Percentiles rank a stretch among this genome's conserved stretches.
phyloP scores from a whole-genome alignment of 2,329 filamentous ascomycete genomes.

The Drechmeria coniospora region DNA sequence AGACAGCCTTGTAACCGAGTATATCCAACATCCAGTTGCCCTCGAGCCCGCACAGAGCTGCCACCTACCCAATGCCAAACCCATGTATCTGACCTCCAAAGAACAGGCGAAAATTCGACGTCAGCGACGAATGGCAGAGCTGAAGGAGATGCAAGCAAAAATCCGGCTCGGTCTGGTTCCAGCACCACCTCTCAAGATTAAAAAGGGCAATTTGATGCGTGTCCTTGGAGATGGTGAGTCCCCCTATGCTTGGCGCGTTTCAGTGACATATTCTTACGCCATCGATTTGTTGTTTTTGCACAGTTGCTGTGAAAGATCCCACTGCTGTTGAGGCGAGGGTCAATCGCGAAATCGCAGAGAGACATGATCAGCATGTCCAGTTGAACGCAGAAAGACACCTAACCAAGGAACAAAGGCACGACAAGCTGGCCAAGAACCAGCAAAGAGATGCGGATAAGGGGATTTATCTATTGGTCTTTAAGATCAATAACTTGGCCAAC shows the following conservation, averaged over 20 bases:
- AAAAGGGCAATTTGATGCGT: slow-evolving; percentile 94
- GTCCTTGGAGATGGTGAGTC: slow-evolving; percentile 67
- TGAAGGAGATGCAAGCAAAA: slow-evolving; percentile 95
- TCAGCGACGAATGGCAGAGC: slow-evolving; percentile 77
- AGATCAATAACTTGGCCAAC: slow-evolving; percentile 76
- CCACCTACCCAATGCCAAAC: slow-evolving; percentile 61
- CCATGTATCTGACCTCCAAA: slow-evolving; percentile 81
- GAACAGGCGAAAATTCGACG: slow-evolving; percentile 85
- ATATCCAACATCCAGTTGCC: slow-evolving; percentile 84
- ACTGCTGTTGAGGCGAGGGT: slow-evolving; percentile 93
- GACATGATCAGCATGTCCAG: slow-evolving; percentile 60
- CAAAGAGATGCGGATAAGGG: slow-evolving; percentile 78
- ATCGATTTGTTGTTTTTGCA: too few species aligned
- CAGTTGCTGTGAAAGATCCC: slow-evolving; percentile 70
- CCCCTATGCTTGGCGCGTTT: too few species aligned
- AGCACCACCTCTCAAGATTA: slow-evolving; percentile 87
- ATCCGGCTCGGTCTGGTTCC: slow-evolving; percentile 81
- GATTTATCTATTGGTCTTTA: slow-evolving; percentile 76
- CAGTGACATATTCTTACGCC: too few species aligned
- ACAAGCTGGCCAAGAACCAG: slow-evolving; percentile 72
- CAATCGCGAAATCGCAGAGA: slow-evolving; percentile 81
- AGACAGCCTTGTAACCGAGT: slow-evolving; percentile 80
- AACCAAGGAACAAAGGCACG: slow-evolving; percentile 71
- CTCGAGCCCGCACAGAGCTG: slow-evolving; percentile 87
- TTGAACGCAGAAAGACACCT: slow-evolving; percentile 76